Evolutionary conservation across 176 grass and related monocot species (phyloP), one percentile per base, ranked within the genome.

Genomic region (Olyra latifolia): DNA sequence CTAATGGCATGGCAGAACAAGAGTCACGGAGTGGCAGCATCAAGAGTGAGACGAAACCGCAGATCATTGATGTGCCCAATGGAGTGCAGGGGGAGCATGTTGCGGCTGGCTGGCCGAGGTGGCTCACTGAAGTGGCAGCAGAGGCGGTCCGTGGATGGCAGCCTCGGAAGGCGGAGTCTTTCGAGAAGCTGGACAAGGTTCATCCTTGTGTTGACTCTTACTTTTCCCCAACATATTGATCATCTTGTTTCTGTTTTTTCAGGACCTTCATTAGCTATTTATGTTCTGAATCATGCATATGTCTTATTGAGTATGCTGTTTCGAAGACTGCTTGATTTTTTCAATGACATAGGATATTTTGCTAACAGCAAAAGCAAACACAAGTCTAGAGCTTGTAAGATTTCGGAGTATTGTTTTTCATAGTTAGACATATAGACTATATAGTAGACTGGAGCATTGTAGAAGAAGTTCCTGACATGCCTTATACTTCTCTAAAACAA

Each of bases 181-280:
- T 98, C 10, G 92, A 98, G 81, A 98, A 98, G 75, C 48, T 98
- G 70, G 92, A 95, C 56, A 98, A 98, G 92, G 95, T 98, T 87
- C 73, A 9, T 83, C 28, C 38, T 84, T 45, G 67, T 56, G 17
- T 22, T 67, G 15, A 30, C 24, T 23, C 1, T 72, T 73, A 74
- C 40, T 68, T 77, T 53, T 69, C 4, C 7, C 4, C 4, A 40
- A 11, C 25, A 72, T 55, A 70, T 70, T 78, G 50, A 73, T 24
- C 19, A 53, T 59, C 5, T 30, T 66, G 46, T 43, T 77, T 82
- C 44, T 58, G 0, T 23, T 64, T 57, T 59, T 10, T 47, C 43
- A 50, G 9, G 30, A 76, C 57, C 54, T 74, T 53, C 49, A 85
- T 85, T 87, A 24, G 32, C 38, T 17, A 78, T 79, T 56, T 47